Percentiles rank a stretch among this genome's conserved stretches.
Conservation (phyloP, 148 eudicot genomes). For the Polygonum aviculare region DNA sequence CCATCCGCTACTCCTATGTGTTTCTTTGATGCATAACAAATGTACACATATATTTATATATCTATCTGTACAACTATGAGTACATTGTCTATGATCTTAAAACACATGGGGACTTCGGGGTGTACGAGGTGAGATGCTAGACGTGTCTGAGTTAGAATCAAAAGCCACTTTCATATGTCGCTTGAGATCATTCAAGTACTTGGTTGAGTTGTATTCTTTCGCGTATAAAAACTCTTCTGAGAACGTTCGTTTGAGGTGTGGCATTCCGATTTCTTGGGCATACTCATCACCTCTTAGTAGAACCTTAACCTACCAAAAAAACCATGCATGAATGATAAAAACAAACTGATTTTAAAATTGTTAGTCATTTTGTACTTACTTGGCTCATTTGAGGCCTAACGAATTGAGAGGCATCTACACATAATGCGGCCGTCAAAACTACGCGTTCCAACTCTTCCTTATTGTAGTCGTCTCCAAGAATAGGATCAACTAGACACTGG, state of each 20-base stretch:
- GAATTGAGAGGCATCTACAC: constrained; percentile 53
- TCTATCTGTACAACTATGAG: background rate
- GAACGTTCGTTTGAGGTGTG: constrained; percentile 42
- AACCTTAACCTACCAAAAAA: constrained; percentile 31
- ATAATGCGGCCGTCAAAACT: constrained; percentile 56
- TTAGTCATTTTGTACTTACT: constrained; percentile 28
- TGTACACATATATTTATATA: background rate
- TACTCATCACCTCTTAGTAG: constrained; percentile 43
- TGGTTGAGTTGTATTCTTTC: constrained; percentile 70
- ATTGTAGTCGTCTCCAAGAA: constrained; percentile 41
- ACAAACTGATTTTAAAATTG: background rate
- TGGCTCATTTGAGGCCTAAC: constrained; percentile 77
- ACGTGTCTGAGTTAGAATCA: constrained; percentile 9
- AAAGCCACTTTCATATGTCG: constrained; percentile 45
- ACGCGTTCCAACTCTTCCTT: constrained; percentile 54
- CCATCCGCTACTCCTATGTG: background rate
- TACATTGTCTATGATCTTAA: background rate
- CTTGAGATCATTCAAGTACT: constrained; percentile 32
- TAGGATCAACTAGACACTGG: constrained; percentile 55
- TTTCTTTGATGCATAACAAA: background rate
- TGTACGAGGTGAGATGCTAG: background rate
- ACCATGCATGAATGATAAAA: background rate
- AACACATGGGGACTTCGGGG: background rate
- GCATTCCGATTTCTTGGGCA: constrained; percentile 18
- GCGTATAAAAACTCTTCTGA: constrained; percentile 67